Evolutionary conservation across 2,329 filamentous ascomycete species (phyloP).

Genomic region (Penicillium psychrosexuale): DNA sequence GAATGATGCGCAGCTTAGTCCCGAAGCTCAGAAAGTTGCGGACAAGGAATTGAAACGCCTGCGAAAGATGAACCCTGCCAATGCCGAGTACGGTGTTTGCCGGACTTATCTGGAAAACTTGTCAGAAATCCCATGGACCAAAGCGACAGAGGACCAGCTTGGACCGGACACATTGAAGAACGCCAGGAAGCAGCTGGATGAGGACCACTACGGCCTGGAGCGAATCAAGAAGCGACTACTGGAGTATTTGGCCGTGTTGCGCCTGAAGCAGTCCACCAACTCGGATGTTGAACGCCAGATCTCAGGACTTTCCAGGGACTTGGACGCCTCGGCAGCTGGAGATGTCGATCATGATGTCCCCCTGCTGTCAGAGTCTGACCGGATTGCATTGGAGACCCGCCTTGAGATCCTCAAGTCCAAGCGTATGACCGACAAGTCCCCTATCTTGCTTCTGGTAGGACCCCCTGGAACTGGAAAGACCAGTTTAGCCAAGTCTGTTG

Average conservation of each 20-base stretch:
- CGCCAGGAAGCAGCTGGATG: conserved; percentile 85
- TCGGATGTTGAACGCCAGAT: conserved; percentile 78
- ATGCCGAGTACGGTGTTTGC: conserved; percentile 93
- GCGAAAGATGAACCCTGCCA: conserved; percentile 92
- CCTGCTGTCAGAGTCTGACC: conserved; percentile 46
- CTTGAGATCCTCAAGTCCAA: conserved; percentile 74
- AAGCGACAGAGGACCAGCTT: conserved; percentile 78
- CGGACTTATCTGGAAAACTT: conserved; percentile 92
- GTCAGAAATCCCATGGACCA: conserved; percentile 89
- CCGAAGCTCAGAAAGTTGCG: conserved; percentile 85
- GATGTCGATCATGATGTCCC: conserved; percentile 59
- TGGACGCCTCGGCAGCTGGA: conserved; percentile 34
- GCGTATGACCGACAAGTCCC: conserved; percentile 89
- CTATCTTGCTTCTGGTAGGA: conserved; percentile 87
- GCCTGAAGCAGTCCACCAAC: conserved; percentile 89
- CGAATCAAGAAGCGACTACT: conserved; percentile 95
- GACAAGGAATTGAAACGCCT: conserved; percentile 83
- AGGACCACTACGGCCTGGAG: conserved; percentile 93
- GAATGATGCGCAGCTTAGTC: conserved; percentile 72
- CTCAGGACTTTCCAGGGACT: conserved; percentile 49
- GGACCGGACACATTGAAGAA: conserved; percentile 73
- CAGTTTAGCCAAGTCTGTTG: conserved; percentile 87
- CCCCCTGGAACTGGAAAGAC: conserved; percentile 96
- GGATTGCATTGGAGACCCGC: conserved; percentile 56
- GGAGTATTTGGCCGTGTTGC: conserved; percentile 93